phyloP scores from a whole-genome alignment of 2,329 filamentous ascomycete genomes.

The Xylaria sp. region DNA sequence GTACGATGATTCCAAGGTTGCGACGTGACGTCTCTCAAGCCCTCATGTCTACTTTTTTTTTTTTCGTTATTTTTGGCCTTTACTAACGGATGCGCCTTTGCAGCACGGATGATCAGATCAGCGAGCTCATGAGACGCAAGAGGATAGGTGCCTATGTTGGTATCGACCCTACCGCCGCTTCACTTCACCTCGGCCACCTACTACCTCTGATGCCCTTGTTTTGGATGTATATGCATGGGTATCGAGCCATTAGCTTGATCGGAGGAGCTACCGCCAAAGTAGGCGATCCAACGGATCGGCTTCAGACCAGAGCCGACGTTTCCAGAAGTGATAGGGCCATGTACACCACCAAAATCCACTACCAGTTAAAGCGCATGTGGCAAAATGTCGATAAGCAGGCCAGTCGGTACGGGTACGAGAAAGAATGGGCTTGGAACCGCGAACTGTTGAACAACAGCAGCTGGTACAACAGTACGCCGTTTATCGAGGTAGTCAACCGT shows the following conservation, averaged over 20 bases:
- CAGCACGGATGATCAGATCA: constrained; percentile 52
- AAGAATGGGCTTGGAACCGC: constrained; percentile 69
- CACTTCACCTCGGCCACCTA: constrained; percentile 80
- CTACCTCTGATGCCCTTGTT: constrained; percentile 83
- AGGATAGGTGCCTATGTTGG: constrained; percentile 79
- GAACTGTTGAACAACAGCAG: constrained; percentile 79
- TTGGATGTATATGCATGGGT: constrained; percentile 82
- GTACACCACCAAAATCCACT: constrained; percentile 72
- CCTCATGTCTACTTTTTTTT: too few relatives aligned
- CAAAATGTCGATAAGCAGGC: constrained; percentile 71
- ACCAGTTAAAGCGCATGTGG: constrained; percentile 76
- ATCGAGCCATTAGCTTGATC: constrained; percentile 69
- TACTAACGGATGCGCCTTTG: neutral
- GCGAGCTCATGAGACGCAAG: constrained; percentile 67
- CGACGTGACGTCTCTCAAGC: too few relatives aligned
- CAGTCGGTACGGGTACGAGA: constrained; percentile 66
- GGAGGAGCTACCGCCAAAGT: constrained; percentile 79
- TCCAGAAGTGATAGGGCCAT: constrained; percentile 58
- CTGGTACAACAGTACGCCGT: constrained; percentile 76
- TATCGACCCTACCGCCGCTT: constrained; percentile 80
- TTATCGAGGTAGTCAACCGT: constrained; percentile 76
- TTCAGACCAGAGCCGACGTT: constrained; percentile 64
- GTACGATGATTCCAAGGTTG: constrained; percentile 52
- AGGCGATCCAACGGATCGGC: constrained; percentile 77
- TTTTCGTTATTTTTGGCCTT: neutral